These are phyloP conservation scores for Psilocybe sp. DNA, from an alignment of 768 basidiomycete species.

Conservation along the genomic window DNA sequence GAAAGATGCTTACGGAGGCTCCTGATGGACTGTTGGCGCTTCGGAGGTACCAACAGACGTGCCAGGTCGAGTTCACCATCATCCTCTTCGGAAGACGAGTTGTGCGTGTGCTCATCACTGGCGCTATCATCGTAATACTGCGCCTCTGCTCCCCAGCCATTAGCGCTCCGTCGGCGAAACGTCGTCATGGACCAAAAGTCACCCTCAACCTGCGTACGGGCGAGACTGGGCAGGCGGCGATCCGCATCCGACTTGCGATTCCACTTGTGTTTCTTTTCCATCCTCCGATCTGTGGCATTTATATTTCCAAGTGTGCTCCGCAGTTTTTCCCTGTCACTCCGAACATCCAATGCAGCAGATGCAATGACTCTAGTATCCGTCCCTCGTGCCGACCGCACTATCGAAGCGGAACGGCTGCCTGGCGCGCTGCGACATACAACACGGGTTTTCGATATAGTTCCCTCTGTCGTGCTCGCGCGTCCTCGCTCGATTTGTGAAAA, in stretches of 20 bases:
- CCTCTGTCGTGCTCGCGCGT: slow-evolving; percentile 30
- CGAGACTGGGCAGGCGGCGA: slow-evolving; percentile 54
- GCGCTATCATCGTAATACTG: slow-evolving; percentile 21
- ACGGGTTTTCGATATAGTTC: slow-evolving; percentile 46
- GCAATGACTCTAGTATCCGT: background rate
- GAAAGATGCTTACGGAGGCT: slow-evolving; percentile 64
- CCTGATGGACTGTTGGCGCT: slow-evolving; percentile 70
- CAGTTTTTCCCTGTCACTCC: no score
- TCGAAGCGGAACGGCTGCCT: slow-evolving; percentile 56
- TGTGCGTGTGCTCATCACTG: slow-evolving; percentile 24
- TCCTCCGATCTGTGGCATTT: no score
- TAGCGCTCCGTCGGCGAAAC: slow-evolving; percentile 22
- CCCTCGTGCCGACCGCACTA: slow-evolving; percentile 17
- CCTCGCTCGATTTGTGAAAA: slow-evolving; percentile 34
- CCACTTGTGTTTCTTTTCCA: background rate
- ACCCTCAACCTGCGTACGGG: slow-evolving; percentile 58
- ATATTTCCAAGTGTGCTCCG: no score
- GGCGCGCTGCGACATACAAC: slow-evolving; percentile 74
- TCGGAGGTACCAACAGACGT: slow-evolving; percentile 65
- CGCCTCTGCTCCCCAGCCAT: slow-evolving; percentile 20
- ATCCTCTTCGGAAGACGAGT: slow-evolving; percentile 39
- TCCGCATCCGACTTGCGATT: slow-evolving; percentile 24
- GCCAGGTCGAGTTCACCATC: slow-evolving; percentile 62
- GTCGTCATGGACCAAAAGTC: slow-evolving; percentile 44
- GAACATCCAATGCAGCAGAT: no score